Percentiles rank a stretch among this genome's conserved stretches.
Evolutionary conservation across 352 stramenopile species (phyloP).

Genomic region (Pythium utonaiense): DNA sequence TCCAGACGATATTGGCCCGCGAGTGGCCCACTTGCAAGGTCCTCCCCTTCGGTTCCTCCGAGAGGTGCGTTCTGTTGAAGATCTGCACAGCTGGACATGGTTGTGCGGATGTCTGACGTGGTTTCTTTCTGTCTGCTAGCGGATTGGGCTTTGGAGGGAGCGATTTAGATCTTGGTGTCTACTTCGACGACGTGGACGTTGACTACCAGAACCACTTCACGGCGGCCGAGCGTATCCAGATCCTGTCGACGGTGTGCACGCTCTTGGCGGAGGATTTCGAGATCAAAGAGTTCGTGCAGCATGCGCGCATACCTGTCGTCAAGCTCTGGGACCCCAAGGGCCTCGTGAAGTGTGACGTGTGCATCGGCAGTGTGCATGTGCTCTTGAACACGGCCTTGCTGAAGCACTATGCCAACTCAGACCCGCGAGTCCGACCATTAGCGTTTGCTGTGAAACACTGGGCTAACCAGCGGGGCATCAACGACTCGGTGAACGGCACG

Average conservation of each 20-base stretch:
- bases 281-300: slow-evolving; percentile 64
- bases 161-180: slow-evolving; percentile 80
- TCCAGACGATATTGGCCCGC: slow-evolving; percentile 46
- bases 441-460: slow-evolving; percentile 97
- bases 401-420: slow-evolving; percentile 61
- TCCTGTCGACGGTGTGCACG: slow-evolving; percentile 50
- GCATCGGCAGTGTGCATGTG: slow-evolving; percentile 62
- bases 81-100: neutral
- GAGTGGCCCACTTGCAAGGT: slow-evolving; percentile 65
- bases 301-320: slow-evolving; percentile 70
- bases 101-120: neutral
- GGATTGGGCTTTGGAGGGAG: slow-evolving; percentile 72
- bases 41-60: slow-evolving; percentile 71
- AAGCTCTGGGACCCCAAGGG: slow-evolving; percentile 64
- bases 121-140: slow-evolving; percentile 21
- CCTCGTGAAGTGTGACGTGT: slow-evolving; percentile 68
- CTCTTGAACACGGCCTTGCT: slow-evolving; percentile 81
- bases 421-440: slow-evolving; percentile 85
- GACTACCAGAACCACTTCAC: slow-evolving; percentile 56
- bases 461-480: slow-evolving; percentile 96
- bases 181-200: slow-evolving; percentile 67
- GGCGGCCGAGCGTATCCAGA: slow-evolving; percentile 47
- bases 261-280: slow-evolving; percentile 44
- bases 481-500: slow-evolving; percentile 95
- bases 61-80: slow-evolving; percentile 40